phyloP scores from a whole-genome alignment of 176 grass and related monocot genomes.

The Pontederia paniculata region DNA sequence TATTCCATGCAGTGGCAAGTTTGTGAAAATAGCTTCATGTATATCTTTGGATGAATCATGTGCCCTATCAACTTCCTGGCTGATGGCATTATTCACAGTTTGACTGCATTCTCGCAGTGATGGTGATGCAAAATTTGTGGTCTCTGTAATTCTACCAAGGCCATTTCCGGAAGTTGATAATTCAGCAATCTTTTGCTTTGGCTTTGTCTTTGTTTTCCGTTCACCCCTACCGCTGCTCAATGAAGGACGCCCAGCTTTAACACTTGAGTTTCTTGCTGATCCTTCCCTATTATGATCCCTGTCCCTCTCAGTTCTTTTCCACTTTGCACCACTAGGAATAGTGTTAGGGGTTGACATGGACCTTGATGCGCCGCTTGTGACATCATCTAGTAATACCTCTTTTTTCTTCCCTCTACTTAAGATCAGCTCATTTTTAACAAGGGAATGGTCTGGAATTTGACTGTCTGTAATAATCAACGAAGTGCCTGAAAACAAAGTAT shows the following conservation, averaged over 20 bases:
- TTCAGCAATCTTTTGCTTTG: slow-evolving; percentile 67
- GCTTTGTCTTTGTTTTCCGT: slow-evolving; percentile 64
- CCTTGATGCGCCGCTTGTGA: slow-evolving; percentile 14
- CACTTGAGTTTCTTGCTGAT: slow-evolving; percentile 36
- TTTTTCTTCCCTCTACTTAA: slow-evolving; percentile 22
- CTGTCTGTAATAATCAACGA: slow-evolving; percentile 21
- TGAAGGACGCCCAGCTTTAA: slow-evolving; percentile 48
- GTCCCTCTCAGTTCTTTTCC: slow-evolving; percentile 59
- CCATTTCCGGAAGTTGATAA: slow-evolving; percentile 65
- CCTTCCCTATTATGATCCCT: slow-evolving; percentile 51
- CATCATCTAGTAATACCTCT: slow-evolving; percentile 31
- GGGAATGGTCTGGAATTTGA: slow-evolving; percentile 6
- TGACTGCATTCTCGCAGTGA: slow-evolving; percentile 4
- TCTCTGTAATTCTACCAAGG: slow-evolving; percentile 35
- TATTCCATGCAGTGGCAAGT: slow-evolving; percentile 11
- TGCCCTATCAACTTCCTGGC: slow-evolving; percentile 17
- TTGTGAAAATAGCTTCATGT: slow-evolving; percentile 25
- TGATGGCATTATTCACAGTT: slow-evolving; percentile 5
- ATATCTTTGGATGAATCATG: slow-evolving; percentile 18
- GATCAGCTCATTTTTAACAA: slow-evolving; percentile 11
- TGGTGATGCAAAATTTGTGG: slow-evolving; percentile 18
- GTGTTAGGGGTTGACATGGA: slow-evolving; percentile 13
- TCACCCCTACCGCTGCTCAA: slow-evolving; percentile 57
- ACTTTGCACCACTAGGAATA: slow-evolving; percentile 44
- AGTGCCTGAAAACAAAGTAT: slow-evolving; percentile 10